phyloP scores from a whole-genome alignment of 768 basidiomycete species.

The Daedaleopsis sinensis region DNA sequence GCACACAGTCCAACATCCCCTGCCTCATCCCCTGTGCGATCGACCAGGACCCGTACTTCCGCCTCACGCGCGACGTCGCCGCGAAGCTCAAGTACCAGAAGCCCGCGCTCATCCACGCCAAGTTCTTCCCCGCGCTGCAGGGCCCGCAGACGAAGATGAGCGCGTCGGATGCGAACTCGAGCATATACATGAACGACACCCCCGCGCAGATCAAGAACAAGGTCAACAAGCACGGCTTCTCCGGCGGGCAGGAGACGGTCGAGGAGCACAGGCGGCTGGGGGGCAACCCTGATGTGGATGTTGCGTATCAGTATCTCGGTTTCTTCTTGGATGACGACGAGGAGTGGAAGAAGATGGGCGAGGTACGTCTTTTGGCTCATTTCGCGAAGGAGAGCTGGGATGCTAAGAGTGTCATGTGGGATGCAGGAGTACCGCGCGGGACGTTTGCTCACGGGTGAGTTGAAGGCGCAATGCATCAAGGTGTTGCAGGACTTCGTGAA shows the following conservation, averaged over 20 bases:
- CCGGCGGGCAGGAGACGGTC: constrained; percentile 93
- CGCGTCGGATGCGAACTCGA: constrained; percentile 89
- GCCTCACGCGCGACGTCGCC: constrained; percentile 94
- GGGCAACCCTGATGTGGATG: constrained; percentile 94
- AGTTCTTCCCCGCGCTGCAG: constrained; percentile 98
- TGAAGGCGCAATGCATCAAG: constrained; percentile 88
- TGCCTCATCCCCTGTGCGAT: constrained; percentile 98
- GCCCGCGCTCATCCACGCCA: constrained; percentile 88
- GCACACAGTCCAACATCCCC: constrained; percentile 77
- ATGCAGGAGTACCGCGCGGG: constrained; percentile 90
- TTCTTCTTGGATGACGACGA: constrained; percentile 97
- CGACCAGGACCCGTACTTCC: constrained; percentile 98
- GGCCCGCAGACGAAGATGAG: constrained; percentile 99
- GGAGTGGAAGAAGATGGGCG: constrained; percentile 75
- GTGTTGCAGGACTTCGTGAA: constrained; percentile 81
- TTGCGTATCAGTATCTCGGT: constrained; percentile 90
- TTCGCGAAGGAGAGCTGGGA: background rate
- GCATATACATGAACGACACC: constrained; percentile 96
- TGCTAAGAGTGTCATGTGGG: background rate
- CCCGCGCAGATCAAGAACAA: constrained; percentile 96
- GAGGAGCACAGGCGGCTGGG: constrained; percentile 90
- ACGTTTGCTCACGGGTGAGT: constrained; percentile 81
- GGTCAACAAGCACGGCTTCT: constrained; percentile 94
- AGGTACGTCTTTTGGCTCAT: constrained; percentile 48
- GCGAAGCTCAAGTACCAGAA: constrained; percentile 95